These are phyloP conservation scores for Aegilops sharonensis DNA, from an alignment of 176 grass and related monocot genomes.

Conservation along the genomic window DNA sequence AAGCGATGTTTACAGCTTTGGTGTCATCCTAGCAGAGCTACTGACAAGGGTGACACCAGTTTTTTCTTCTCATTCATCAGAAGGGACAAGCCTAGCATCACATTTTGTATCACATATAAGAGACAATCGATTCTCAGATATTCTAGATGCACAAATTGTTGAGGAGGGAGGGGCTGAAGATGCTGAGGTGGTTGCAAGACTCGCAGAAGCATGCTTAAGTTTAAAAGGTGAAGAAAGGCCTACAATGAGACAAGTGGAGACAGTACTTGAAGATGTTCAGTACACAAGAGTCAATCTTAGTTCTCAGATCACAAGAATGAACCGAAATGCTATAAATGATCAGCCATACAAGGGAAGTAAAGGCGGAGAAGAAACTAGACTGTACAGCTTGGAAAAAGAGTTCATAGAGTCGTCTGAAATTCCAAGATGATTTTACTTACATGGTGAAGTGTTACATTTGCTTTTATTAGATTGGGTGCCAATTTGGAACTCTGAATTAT, in stretches of 20 bases:
- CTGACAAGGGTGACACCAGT: slow-evolving; percentile 24
- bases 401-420: slow-evolving; percentile 25
- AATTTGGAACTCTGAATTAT: background rate
- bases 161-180: slow-evolving; percentile 15
- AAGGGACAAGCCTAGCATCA: background rate
- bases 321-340: background rate
- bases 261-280: slow-evolving; percentile 19
- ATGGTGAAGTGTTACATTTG: background rate
- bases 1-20: slow-evolving; percentile 41
- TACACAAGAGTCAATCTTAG: background rate
- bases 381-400: slow-evolving; percentile 36
- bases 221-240: slow-evolving; percentile 41
- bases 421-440: slow-evolving; percentile 25
- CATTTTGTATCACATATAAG: slow-evolving; percentile 1
- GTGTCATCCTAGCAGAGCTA: slow-evolving; percentile 39
- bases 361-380: slow-evolving; percentile 20
- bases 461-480: background rate
- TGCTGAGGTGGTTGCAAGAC: background rate
- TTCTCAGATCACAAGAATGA: background rate
- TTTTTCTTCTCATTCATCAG: slow-evolving; percentile 11
- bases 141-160: slow-evolving; percentile 17
- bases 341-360: background rate
- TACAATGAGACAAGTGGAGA: slow-evolving; percentile 40
- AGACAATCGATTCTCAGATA: slow-evolving; percentile 13
- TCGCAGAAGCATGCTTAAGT: slow-evolving; percentile 16